Conservation (phyloP, 208 protist species). For the Acanthamoeba royreba region DNA sequence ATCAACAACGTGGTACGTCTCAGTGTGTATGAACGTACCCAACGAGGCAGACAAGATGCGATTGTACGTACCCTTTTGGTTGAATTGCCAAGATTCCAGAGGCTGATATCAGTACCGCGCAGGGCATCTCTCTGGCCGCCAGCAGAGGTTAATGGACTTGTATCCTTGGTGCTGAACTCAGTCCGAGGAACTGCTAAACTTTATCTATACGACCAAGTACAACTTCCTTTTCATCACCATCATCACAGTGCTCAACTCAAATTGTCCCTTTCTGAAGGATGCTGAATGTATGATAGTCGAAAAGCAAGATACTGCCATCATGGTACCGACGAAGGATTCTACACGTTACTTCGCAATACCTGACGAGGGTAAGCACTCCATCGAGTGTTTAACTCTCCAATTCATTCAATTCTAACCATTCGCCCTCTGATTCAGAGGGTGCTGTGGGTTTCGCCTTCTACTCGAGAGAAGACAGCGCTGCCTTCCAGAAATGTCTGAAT, state of each 20-base stretch:
- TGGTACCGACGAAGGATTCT: background rate
- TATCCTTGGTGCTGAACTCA: background rate
- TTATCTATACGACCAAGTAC: background rate
- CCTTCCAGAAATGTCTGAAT: background rate
- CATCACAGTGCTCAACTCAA: background rate
- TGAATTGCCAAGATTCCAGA: too few species aligned
- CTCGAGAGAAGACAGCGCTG: slow-evolving; percentile 11
- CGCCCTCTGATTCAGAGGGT: background rate
- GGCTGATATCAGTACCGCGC: background rate
- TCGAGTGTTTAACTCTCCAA: too few species aligned
- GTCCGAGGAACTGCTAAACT: background rate
- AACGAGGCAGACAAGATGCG: background rate
- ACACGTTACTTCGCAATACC: background rate
- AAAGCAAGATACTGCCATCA: background rate
- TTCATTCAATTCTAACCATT: too few species aligned
- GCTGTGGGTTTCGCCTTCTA: background rate
- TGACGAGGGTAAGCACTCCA: background rate
- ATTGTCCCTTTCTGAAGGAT: background rate
- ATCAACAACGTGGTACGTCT: background rate
- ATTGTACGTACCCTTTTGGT: background rate
- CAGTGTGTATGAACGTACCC: background rate
- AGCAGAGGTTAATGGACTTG: background rate
- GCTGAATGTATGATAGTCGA: slow-evolving; percentile 16
- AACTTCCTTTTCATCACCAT: background rate
- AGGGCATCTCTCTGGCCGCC: background rate